A percentile compares a stretch with the other conserved stretches of the same genome.
Conservation (phyloP, 2,329 filamentous ascomycete species). For the Tolypocladium endophyticum region DNA sequence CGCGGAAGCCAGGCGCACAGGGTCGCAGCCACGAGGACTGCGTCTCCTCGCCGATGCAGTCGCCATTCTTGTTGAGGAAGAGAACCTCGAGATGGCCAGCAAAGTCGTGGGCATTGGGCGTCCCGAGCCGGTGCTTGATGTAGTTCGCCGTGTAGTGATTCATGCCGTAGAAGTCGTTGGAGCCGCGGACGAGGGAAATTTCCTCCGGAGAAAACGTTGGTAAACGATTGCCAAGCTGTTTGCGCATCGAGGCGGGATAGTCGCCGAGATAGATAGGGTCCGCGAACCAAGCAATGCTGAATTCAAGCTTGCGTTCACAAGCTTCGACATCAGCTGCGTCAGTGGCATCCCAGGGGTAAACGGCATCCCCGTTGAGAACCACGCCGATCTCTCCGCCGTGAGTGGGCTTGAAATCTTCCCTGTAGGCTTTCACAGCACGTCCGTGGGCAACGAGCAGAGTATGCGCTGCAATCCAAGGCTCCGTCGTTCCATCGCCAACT, state of each 20-base stretch:
- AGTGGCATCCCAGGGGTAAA: neutral
- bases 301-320: neutral
- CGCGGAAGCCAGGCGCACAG: slow-evolving; percentile 64
- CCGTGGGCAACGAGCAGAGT: neutral
- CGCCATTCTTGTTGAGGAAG: slow-evolving; percentile 60
- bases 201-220: slow-evolving; percentile 68
- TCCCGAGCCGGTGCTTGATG: slow-evolving; percentile 59
- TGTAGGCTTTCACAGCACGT: neutral
- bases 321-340: neutral
- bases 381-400: neutral
- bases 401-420: neutral
- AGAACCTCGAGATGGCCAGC: slow-evolving; percentile 66
- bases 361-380: neutral
- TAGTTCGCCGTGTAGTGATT: slow-evolving; percentile 90
- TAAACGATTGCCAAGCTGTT: slow-evolving; percentile 68
- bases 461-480: neutral
- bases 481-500: neutral
- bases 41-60: slow-evolving; percentile 70
- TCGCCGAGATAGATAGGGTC: slow-evolving; percentile 49
- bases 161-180: slow-evolving; percentile 91
- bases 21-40: slow-evolving; percentile 75
- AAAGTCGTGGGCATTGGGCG: slow-evolving; percentile 55
- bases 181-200: slow-evolving; percentile 63
- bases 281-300: neutral
- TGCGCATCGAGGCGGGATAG: slow-evolving; percentile 75